Evolutionary conservation across 345 rosid species (phyloP).

Genomic region (Pugionium cornutum): DNA sequence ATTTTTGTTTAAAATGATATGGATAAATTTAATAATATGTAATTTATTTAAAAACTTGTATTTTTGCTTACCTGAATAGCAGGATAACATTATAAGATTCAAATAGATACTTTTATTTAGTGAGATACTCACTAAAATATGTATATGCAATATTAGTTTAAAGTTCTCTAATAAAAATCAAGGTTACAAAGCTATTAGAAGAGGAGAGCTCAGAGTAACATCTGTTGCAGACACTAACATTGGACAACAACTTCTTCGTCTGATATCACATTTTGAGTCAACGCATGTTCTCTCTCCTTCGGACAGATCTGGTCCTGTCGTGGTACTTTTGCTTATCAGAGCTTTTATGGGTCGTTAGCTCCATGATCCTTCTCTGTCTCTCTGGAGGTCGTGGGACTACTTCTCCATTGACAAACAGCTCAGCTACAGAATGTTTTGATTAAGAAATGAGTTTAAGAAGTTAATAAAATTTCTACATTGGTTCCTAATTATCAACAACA

Average conservation of each 20-base stretch:
- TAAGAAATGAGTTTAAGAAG: neutral
- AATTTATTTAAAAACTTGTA: too few relatives aligned
- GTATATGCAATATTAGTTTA: too few relatives aligned
- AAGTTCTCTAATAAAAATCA: neutral
- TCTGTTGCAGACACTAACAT: slow-evolving; percentile 6
- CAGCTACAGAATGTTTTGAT: slow-evolving; percentile 54
- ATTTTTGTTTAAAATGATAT: too few relatives aligned
- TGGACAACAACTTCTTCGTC: neutral
- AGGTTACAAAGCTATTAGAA: slow-evolving; percentile 13
- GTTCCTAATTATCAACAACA: neutral
- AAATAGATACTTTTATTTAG: too few relatives aligned
- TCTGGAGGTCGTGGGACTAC: slow-evolving; percentile 65
- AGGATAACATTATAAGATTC: too few relatives aligned
- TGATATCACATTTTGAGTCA: neutral
- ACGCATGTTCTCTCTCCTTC: slow-evolving; percentile 67
- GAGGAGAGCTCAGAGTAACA: neutral
- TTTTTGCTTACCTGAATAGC: too few relatives aligned
- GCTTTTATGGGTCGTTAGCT: slow-evolving; percentile 80
- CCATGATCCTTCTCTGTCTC: slow-evolving; percentile 87
- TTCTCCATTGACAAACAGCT: slow-evolving; percentile 49
- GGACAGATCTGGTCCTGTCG: slow-evolving; percentile 77
- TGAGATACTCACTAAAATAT: too few relatives aligned
- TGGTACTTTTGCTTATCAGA: slow-evolving; percentile 84
- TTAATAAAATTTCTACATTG: too few relatives aligned
- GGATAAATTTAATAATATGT: too few relatives aligned